Conservation (phyloP, 2,329 filamentous ascomycete species). For the Mycosphaerella arachidis region DNA sequence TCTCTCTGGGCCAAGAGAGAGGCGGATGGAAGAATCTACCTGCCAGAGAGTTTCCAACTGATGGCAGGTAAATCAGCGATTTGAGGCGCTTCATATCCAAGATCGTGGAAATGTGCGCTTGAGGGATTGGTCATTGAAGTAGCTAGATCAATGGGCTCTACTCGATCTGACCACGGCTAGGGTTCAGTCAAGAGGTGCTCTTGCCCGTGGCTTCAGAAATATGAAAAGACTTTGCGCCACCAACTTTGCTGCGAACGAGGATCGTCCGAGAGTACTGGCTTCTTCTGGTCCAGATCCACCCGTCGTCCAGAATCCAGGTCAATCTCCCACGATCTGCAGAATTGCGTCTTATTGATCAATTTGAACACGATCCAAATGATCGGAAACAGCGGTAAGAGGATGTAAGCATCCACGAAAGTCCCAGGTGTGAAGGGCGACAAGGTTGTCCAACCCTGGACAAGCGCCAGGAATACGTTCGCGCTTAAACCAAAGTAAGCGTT, state of each 20-base stretch:
- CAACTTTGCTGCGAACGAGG: neutral
- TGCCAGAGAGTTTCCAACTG: too few species aligned
- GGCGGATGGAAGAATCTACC: too few species aligned
- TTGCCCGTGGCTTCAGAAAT: too few species aligned
- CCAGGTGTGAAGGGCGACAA: conserved; percentile 49
- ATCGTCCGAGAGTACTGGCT: neutral
- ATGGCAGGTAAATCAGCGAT: too few species aligned
- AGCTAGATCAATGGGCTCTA: too few species aligned
- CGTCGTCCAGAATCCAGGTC: conserved; percentile 42
- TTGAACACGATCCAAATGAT: conserved; percentile 48
- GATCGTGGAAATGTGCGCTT: too few species aligned
- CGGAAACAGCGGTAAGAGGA: conserved; percentile 49
- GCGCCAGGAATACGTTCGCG: conserved; percentile 47
- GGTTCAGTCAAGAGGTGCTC: too few species aligned
- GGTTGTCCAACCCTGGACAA: conserved; percentile 52
- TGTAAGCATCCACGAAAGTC: conserved; percentile 53
- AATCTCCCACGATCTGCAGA: conserved; percentile 35
- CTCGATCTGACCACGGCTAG: too few species aligned
- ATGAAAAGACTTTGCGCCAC: neutral
- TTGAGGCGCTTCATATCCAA: too few species aligned
- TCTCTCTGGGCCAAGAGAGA: too few species aligned
- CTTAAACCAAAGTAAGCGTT: conserved; percentile 48
- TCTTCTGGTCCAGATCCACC: conserved; percentile 33
- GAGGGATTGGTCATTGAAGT: too few species aligned
- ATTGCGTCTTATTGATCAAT: conserved; percentile 37